These are phyloP conservation scores for Ophiostoma populinum DNA, from an alignment of 2,329 filamentous ascomycete species.

Conservation along the genomic window DNA sequence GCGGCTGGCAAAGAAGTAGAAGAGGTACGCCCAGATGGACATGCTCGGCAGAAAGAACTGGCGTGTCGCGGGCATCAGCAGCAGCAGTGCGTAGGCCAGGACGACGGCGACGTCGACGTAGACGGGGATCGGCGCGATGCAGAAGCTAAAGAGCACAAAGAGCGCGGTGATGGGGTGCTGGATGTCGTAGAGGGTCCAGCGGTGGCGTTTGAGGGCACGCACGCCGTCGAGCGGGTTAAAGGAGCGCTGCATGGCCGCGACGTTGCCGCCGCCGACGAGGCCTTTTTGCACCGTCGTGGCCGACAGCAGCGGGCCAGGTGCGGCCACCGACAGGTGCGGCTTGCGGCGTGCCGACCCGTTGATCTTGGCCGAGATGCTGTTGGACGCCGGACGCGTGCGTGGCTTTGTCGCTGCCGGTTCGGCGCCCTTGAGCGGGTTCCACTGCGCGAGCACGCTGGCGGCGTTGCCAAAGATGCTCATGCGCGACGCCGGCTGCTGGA, in stretches of 20 bases:
- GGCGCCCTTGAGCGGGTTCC: too few species aligned
- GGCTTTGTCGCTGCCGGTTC: too few species aligned
- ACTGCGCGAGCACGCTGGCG: slow-evolving; percentile 14
- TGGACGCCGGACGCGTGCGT: slow-evolving; percentile 13
- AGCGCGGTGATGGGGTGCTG: slow-evolving; percentile 66
- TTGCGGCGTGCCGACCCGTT: too few species aligned
- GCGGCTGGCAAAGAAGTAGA: slow-evolving; percentile 84
- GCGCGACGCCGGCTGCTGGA: slow-evolving; percentile 15
- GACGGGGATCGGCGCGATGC: slow-evolving; percentile 66
- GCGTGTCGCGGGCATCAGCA: slow-evolving; percentile 67
- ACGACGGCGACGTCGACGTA: slow-evolving; percentile 60
- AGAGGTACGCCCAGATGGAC: slow-evolving; percentile 68
- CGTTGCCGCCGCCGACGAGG: slow-evolving; percentile 28
- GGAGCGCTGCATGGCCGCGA: slow-evolving; percentile 64
- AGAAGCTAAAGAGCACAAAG: slow-evolving; percentile 66
- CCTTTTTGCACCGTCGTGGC: too few species aligned
- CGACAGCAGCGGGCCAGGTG: too few species aligned
- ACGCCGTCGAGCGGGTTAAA: slow-evolving; percentile 67
- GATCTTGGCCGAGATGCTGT: slow-evolving; percentile 2
- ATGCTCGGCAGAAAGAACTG: slow-evolving; percentile 85
- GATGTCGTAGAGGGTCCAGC: slow-evolving; percentile 67
- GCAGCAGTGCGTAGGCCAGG: slow-evolving; percentile 46
- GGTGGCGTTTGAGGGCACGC: slow-evolving; percentile 55
- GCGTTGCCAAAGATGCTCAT: slow-evolving; percentile 15
- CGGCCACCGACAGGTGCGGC: not conserved